Evolutionary conservation across 371 early-diverging fungal genomes (phyloP).

Genomic region (Rhizomucor miehei): DNA sequence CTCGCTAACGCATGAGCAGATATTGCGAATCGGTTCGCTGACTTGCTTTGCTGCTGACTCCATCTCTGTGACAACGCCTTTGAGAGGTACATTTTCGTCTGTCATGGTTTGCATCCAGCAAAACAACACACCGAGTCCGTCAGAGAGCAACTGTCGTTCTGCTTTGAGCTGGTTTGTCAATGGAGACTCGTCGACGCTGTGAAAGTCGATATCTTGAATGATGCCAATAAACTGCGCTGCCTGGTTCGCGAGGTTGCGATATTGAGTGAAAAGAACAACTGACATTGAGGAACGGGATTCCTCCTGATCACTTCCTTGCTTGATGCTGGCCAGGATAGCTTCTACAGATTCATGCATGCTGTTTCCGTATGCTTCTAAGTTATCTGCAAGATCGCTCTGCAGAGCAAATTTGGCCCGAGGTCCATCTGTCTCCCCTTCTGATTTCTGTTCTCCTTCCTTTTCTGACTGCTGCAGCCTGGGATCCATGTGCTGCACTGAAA

Average conservation of each 20-base stretch:
- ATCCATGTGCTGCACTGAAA: slow-evolving; percentile 53
- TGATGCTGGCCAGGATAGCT: slow-evolving; percentile 21
- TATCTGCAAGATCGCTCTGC: slow-evolving; percentile 26
- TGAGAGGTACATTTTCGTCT: slow-evolving; percentile 29
- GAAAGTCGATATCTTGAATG: slow-evolving; percentile 39
- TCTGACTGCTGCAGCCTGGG: slow-evolving; percentile 16
- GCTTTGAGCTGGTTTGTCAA: slow-evolving; percentile 13
- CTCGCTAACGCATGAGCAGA: slow-evolving; percentile 22
- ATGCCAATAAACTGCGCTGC: slow-evolving; percentile 41
- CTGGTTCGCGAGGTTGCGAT: slow-evolving; percentile 46
- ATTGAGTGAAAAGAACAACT: slow-evolving; percentile 50
- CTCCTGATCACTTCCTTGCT: slow-evolving; percentile 1
- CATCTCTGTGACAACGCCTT: slow-evolving; percentile 14
- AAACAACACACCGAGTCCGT: slow-evolving; percentile 64
- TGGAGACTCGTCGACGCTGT: slow-evolving; percentile 19
- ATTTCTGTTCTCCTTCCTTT: background rate
- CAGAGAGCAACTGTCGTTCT: slow-evolving; percentile 53
- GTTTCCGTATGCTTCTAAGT: slow-evolving; percentile 30
- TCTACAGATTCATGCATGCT: slow-evolving; percentile 40
- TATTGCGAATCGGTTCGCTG: slow-evolving; percentile 18
- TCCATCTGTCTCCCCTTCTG: background rate
- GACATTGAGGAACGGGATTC: slow-evolving; percentile 46
- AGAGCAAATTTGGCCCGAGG: slow-evolving; percentile 18
- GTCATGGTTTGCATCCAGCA: slow-evolving; percentile 63
- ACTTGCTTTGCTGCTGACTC: slow-evolving; percentile 18